Evolutionary conservation across 768 basidiomycete species (phyloP).

Genomic region (Jaapia argillacea): DNA sequence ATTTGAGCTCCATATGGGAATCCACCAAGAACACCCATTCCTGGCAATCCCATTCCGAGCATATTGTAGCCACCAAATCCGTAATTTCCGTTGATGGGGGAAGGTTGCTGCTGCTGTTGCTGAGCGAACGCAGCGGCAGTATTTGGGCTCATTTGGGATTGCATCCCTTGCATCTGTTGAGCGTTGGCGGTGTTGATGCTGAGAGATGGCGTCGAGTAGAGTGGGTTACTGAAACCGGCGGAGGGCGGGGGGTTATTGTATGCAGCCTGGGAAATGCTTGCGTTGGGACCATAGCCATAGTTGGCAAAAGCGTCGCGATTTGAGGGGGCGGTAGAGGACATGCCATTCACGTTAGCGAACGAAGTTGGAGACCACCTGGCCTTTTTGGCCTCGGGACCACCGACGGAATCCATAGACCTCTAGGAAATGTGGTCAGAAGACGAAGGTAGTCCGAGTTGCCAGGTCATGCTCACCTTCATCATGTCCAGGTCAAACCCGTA

Average conservation of each 20-base stretch:
- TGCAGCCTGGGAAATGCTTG: conserved; percentile 46
- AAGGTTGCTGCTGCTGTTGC: conserved; percentile 29
- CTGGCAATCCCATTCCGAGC: conserved; percentile 73
- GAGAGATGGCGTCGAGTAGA: conserved; percentile 68
- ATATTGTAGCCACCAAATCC: conserved; percentile 65
- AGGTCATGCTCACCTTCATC: conserved; percentile 59
- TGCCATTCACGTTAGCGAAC: conserved; percentile 23
- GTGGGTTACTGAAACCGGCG: conserved; percentile 42
- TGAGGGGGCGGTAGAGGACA: conserved; percentile 29
- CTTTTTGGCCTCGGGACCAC: conserved; percentile 82
- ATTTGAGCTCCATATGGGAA: conserved; percentile 69
- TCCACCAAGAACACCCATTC: conserved; percentile 59
- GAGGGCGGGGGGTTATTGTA: conserved; percentile 39
- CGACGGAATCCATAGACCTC: conserved; percentile 81
- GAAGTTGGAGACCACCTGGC: conserved; percentile 80
- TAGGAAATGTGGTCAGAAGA: conserved; percentile 19
- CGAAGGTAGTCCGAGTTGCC: background rate
- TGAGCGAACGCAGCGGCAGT: conserved; percentile 44
- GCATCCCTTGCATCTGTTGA: conserved; percentile 37
- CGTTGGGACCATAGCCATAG: conserved; percentile 79
- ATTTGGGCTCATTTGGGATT: conserved; percentile 63
- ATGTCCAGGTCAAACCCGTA: conserved; percentile 83
- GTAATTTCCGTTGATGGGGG: conserved; percentile 32
- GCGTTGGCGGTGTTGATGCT: conserved; percentile 50
- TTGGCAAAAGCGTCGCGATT: conserved; percentile 71